Evolutionary conservation across 75 land plant species (phyloP).

Genomic region (Sequoiadendron giganteum): DNA sequence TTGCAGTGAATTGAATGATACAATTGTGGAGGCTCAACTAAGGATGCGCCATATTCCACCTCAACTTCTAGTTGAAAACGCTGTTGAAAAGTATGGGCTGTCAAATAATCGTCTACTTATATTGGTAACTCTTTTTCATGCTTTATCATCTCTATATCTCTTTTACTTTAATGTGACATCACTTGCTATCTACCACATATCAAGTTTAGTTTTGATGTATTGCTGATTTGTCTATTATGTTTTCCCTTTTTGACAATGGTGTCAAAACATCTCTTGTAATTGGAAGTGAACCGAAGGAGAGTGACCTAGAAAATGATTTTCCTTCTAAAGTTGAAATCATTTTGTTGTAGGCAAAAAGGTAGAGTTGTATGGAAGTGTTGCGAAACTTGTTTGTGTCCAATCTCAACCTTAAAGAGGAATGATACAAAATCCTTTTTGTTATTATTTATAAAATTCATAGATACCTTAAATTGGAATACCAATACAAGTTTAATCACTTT

Average conservation of each 20-base stretch:
- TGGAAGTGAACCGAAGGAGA: background rate
- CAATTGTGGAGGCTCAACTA: conserved; percentile 46
- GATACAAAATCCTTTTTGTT: background rate
- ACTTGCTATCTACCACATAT: background rate
- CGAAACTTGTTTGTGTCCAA: background rate
- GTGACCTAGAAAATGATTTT: background rate
- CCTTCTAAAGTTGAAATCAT: background rate
- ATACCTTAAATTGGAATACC: background rate
- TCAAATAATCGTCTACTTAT: conserved; percentile 46
- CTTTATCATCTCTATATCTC: background rate
- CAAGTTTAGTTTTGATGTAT: background rate
- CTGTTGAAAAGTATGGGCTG: conserved; percentile 28
- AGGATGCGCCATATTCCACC: conserved; percentile 50
- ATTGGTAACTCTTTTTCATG: conserved; percentile 21
- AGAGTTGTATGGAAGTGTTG: background rate
- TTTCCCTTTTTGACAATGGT: background rate
- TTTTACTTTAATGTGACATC: background rate
- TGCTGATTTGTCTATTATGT: background rate
- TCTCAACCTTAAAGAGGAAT: background rate
- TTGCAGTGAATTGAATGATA: conserved; percentile 53
- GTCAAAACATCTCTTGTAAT: background rate
- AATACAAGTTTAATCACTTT: background rate
- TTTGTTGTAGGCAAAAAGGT: background rate
- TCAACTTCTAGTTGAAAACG: conserved; percentile 32
- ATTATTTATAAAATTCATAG: background rate